Base-by-base conservation (phyloP, 345 rosid genomes). In the Draba incana region DNA sequence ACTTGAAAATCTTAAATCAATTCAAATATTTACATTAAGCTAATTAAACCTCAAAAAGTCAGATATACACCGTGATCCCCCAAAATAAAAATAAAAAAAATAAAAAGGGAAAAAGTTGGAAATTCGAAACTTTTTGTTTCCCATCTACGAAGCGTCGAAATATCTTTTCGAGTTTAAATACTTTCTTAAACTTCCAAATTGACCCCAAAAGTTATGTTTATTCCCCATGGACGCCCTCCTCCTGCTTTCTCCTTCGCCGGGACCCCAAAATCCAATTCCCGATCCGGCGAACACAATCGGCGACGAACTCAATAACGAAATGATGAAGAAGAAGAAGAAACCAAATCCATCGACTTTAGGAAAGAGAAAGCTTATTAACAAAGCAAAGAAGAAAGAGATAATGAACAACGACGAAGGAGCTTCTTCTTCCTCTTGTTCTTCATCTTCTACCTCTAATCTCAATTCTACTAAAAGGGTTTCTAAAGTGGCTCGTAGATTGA, bases 401-500 rank as follows among this genome's bases (percentile, higher is more conserved):
- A 30, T 44, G 57, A 57, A 62, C 50, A 42, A 62, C 50, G 31
- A 68, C 50, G 75, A 63, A 8, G 80, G 69, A 14, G 78, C 43
- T 13, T 52, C 74, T 13, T 66, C 70, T 52, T 59, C 73, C 4
- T 60, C 82, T 2, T 76, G 78, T 3, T 77, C 87, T 15, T 74
- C 84, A 0, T 74, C 79, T 42, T 77, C 74, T 14, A 52, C 82
- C 9, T 69, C 82, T 24, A 58, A 77, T 15, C 43, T 62, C 44
- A 59, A 67, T 57, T 39, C 79, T 14, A 27, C 61, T 50, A 70
- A 54, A 53, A 81, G 74, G 69, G 76, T 62, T 16, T 38, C 55
- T 11, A 60, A 81, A 45, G 58, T 79, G 28, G 60, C 72, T n/a
- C 64, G 27, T 70, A 81, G 66, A 66, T 79, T 82, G 43, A 78